Percentiles rank a stretch among this genome's conserved stretches.
These are phyloP conservation scores for Trypanosoma rangeli DNA, from an alignment of 208 protist genomes.

Conservation along the genomic window DNA sequence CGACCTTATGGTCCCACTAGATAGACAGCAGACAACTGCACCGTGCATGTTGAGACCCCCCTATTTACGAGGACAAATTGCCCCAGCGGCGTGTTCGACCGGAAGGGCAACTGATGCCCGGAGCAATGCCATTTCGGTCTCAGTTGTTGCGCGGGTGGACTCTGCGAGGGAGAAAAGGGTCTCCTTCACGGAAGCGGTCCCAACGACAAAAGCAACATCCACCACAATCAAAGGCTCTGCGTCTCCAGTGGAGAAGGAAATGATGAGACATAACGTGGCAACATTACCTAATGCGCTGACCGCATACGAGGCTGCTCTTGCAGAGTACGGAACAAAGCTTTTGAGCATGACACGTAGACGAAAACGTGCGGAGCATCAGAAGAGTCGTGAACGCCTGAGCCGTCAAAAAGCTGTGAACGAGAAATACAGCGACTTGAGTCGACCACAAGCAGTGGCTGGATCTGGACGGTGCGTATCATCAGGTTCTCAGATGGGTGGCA, in stretches of 20 bases:
- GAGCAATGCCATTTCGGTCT: background rate
- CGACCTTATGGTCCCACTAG: background rate
- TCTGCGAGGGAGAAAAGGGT: background rate
- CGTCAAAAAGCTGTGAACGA: constrained; percentile 24
- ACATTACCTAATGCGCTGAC: background rate
- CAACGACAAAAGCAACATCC: background rate
- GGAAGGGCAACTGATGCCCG: background rate
- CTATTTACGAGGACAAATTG: background rate
- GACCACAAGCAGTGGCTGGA: background rate
- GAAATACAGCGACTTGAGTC: constrained; percentile 20
- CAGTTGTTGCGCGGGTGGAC: background rate
- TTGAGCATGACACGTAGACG: constrained; percentile 4
- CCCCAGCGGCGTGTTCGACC: background rate
- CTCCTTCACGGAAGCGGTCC: background rate
- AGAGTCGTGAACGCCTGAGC: background rate
- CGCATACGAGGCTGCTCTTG: constrained; percentile 29
- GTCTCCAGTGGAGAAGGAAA: background rate
- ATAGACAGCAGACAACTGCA: background rate
- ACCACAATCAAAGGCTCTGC: background rate
- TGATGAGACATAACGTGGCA: background rate
- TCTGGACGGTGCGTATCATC: background rate
- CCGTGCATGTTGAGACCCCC: background rate
- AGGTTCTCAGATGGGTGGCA: background rate
- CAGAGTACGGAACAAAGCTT: constrained; percentile 18
- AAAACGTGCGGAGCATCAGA: background rate